Evolutionary conservation across 345 rosid species (phyloP), one percentile per base, ranked within the genome.

Genomic region (Populus deltoides): DNA sequence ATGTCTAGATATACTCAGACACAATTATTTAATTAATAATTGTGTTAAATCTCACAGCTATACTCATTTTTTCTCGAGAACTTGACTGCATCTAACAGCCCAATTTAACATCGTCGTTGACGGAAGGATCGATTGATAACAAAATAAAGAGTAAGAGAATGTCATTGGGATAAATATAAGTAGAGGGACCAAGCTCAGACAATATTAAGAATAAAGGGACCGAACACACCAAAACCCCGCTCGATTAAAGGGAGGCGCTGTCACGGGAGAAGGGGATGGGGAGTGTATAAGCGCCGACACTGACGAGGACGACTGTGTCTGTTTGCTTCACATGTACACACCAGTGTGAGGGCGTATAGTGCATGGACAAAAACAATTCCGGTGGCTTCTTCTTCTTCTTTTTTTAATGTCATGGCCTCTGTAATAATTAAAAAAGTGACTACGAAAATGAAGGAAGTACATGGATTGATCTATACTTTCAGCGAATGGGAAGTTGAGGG

Each of bases 291-390:
- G 61, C 57, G 75, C 75, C 82, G 70, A 74, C 74, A 59, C 27
- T 36, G 55, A 15, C 75, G 24, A 17, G 49, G 67, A 7, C 16
- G 67, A 7, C 6, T n/a, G 4, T 63, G 79, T 75, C 74, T 57
- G 80, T 43, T 69, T 43, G 43, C 38, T 35, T 80, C 82, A 80
- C 78, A 70, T 69, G 82, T 61, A 35, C 4, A 20, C 49, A 0
- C 73, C 8, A 77, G 8, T n/a, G 75, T 17, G 57, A 35, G 75
- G 22, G 66, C 69, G 15, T 2, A 0, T 2, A 0, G 1, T 31
- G 3, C 38, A 6, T 6, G n/a, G 69, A 66, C 59, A 53, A 20
- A 20, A 53, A 18, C 2, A 53, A 53, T 20, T 7, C 20, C 18
- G 9, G 7, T 53, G 59, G 59, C n/a, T 7, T 18, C 0, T 18